Conservation (phyloP, 306 rosid genomes). For the Pyrus betulifolia region DNA sequence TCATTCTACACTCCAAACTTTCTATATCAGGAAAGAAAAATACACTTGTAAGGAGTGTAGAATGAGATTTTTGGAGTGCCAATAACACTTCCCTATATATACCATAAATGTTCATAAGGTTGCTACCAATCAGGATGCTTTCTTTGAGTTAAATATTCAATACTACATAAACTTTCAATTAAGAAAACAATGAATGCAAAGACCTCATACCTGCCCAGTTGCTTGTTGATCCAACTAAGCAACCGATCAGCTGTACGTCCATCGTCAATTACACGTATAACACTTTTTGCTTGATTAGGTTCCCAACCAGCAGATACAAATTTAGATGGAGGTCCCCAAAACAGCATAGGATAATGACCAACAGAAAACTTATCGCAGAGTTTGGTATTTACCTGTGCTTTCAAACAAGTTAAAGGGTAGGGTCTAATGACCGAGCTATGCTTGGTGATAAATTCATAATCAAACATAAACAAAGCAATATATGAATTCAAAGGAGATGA, state of each 20-base stretch:
- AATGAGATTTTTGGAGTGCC: too few species aligned
- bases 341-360: slow-evolving; percentile 88
- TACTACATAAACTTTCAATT: not conserved
- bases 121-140: not conserved
- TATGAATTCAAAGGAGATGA: not conserved
- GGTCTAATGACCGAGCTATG: slow-evolving; percentile 32
- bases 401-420: slow-evolving; percentile 47
- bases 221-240: slow-evolving; percentile 84
- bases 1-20: too few species aligned
- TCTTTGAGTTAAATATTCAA: not conserved
- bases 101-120: too few species aligned
- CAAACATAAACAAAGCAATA: not conserved
- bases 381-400: slow-evolving; percentile 91
- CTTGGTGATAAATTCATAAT: not conserved
- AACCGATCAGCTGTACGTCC: slow-evolving; percentile 72
- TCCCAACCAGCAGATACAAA: slow-evolving; percentile 73
- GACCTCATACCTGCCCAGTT: slow-evolving; percentile 68
- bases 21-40: too few species aligned
- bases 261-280: slow-evolving; percentile 48
- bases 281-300: slow-evolving; percentile 66
- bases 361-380: slow-evolving; percentile 93
- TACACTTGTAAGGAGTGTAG: too few species aligned
- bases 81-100: too few species aligned
- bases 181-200: slow-evolving; percentile 17
- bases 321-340: slow-evolving; percentile 85